Percentiles rank a stretch among this genome's conserved stretches.
These are phyloP conservation scores for Microascus cirrosus DNA, from an alignment of 2,329 filamentous ascomycete species.

Conservation along the genomic window DNA sequence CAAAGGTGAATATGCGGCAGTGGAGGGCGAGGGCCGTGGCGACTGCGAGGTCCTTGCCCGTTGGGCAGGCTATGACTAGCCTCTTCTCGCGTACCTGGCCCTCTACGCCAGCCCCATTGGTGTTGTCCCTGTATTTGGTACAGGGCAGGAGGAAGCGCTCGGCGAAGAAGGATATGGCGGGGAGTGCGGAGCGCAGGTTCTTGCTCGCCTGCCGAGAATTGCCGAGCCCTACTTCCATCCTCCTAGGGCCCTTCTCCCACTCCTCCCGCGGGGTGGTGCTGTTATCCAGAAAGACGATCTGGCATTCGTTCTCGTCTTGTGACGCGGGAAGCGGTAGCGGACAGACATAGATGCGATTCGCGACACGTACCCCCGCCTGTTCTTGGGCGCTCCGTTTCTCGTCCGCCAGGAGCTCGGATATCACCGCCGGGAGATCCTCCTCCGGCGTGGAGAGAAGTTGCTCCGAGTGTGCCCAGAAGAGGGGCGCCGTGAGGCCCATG, in stretches of 20 bases:
- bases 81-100: background rate
- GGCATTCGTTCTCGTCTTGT: slow-evolving; percentile 16
- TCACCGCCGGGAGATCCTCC: slow-evolving; percentile 44
- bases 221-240: slow-evolving; percentile 52
- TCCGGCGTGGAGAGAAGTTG: slow-evolving; percentile 54
- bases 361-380: slow-evolving; percentile 15
- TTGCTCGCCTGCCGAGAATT: slow-evolving; percentile 70
- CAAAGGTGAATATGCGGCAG: slow-evolving; percentile 52
- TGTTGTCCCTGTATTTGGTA: background rate
- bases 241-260: slow-evolving; percentile 22
- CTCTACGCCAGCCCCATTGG: background rate
- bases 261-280: slow-evolving; percentile 31
- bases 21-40: slow-evolving; percentile 66
- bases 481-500: slow-evolving; percentile 58
- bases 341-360: slow-evolving; percentile 24
- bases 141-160: slow-evolving; percentile 19
- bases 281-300: slow-evolving; percentile 25
- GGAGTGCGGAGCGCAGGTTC: slow-evolving; percentile 64
- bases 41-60: slow-evolving; percentile 69
- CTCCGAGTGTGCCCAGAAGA: slow-evolving; percentile 68
- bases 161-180: slow-evolving; percentile 48
- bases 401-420: slow-evolving; percentile 29
- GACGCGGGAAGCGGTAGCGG: slow-evolving; percentile 15
- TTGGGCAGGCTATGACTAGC: slow-evolving; percentile 58
- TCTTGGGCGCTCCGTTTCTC: slow-evolving; percentile 9